A percentile compares a stretch with the other conserved stretches of the same genome.
phyloP scores from a whole-genome alignment of 2,329 filamentous ascomycete species.

The Neocatenulostroma microsporum region DNA sequence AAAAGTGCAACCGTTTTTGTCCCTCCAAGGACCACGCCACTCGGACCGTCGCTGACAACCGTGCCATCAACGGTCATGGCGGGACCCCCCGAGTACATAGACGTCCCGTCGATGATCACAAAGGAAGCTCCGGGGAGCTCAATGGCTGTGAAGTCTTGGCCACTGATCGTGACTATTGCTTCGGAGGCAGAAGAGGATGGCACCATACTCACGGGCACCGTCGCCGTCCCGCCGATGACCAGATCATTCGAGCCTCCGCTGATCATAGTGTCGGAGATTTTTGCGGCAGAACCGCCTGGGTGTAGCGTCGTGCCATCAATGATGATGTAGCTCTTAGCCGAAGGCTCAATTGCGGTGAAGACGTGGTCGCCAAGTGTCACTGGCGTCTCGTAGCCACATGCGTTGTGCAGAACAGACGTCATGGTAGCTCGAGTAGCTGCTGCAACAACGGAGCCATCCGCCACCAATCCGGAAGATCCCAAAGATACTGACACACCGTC shows the following conservation, averaged over 20 bases:
- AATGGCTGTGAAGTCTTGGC: neutral
- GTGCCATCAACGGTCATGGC: neutral
- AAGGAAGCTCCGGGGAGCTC: neutral
- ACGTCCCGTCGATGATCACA: slow-evolving; percentile 1
- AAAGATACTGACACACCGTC: neutral
- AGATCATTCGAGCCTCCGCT: neutral
- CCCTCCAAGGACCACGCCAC: slow-evolving; percentile 1
- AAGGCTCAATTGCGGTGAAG: neutral
- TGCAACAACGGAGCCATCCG: neutral
- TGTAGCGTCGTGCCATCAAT: neutral
- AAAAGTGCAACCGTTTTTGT: neutral
- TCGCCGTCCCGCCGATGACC: neutral
- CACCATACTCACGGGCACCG: neutral
- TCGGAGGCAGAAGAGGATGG: neutral
- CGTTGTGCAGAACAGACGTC: neutral
- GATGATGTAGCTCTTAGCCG: neutral
- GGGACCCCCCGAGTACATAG: neutral
- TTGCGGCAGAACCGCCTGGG: neutral
- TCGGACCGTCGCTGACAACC: neutral
- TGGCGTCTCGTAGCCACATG: neutral
- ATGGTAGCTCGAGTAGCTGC: neutral
- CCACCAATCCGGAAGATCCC: neutral
- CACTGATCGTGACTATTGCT: neutral
- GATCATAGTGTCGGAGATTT: neutral
- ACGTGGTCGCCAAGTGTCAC: neutral